Evolutionary conservation across 2,329 filamentous ascomycete species (phyloP).

Genomic region (Colletotrichum karsti): DNA sequence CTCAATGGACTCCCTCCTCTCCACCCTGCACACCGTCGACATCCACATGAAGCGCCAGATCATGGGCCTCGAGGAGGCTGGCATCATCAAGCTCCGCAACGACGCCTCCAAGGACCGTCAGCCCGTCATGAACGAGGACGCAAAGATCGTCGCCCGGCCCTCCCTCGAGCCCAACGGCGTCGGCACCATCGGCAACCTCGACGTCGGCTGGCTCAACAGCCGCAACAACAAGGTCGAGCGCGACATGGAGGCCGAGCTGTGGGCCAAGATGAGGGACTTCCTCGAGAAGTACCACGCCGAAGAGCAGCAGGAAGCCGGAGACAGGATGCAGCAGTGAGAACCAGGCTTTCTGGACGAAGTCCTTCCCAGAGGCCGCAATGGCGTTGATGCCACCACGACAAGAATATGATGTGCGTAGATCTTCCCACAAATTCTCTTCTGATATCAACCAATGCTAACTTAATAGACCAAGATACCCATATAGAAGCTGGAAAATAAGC

Average conservation of each 20-base stretch:
- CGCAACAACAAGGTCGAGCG: constrained; percentile 82
- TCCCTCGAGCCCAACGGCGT: constrained; percentile 63
- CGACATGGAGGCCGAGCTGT: constrained; percentile 85
- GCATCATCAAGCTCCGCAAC: constrained; percentile 67
- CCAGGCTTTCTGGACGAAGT: rapidly evolving
- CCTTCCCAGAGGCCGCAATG: background rate
- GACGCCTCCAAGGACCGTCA: constrained; percentile 34
- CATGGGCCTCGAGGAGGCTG: constrained; percentile 82
- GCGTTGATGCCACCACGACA: background rate
- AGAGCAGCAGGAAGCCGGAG: constrained; percentile 11
- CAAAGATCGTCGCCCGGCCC: constrained; percentile 37
- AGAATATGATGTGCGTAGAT: constrained; percentile 1
- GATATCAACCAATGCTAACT: background rate
- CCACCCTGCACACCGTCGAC: constrained; percentile 76
- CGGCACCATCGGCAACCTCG: constrained; percentile 69
- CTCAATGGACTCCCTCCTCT: constrained; percentile 74
- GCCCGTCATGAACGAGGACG: constrained; percentile 31
- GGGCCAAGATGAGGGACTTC: constrained; percentile 56
- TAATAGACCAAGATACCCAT: background rate
- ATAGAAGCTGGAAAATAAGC: no score
- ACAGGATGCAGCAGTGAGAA: constrained; percentile 15
- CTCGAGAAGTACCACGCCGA: constrained; percentile 38
- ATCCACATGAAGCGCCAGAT: constrained; percentile 80
- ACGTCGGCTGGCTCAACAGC: constrained; percentile 91
- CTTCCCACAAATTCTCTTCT: background rate